phyloP scores from a whole-genome alignment of 306 rosid genomes.

The Rosa multiflora region DNA sequence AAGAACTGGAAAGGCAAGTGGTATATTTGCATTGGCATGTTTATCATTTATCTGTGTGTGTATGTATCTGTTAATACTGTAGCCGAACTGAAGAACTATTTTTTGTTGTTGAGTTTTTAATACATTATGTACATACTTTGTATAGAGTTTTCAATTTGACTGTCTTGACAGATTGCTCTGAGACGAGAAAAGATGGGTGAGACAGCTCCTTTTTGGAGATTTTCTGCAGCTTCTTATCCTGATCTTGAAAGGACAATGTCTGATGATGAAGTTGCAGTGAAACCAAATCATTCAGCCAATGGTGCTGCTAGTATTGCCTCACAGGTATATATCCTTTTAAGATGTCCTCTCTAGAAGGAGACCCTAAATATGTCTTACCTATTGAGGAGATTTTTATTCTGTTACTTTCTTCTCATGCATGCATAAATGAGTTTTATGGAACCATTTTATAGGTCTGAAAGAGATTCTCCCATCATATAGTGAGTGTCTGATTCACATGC shows the following conservation, averaged over 20 bases:
- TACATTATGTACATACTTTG: not conserved
- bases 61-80: not conserved
- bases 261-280: constrained; percentile 24
- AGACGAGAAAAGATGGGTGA: constrained; percentile 61
- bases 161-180: constrained; percentile 45
- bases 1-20: constrained; percentile 58
- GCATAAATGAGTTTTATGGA: not conserved
- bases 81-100: not conserved
- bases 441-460: not conserved
- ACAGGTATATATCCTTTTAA: constrained; percentile 22
- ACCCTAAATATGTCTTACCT: not conserved
- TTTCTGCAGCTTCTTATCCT: constrained; percentile 58
- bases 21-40: not conserved
- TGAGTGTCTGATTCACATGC: constrained; percentile 1
- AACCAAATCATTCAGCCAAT: constrained; percentile 23
- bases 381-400: constrained; percentile 6
- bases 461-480: not conserved
- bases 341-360: not conserved
- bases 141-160: constrained; percentile 7
- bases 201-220: constrained; percentile 67
- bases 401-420: not conserved
- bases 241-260: constrained; percentile 44
- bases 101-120: not conserved
- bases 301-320: constrained; percentile 26
- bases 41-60: not conserved